Base-by-base conservation (phyloP, 2,329 filamentous ascomycete species). In the Epichloe aotearoae region DNA sequence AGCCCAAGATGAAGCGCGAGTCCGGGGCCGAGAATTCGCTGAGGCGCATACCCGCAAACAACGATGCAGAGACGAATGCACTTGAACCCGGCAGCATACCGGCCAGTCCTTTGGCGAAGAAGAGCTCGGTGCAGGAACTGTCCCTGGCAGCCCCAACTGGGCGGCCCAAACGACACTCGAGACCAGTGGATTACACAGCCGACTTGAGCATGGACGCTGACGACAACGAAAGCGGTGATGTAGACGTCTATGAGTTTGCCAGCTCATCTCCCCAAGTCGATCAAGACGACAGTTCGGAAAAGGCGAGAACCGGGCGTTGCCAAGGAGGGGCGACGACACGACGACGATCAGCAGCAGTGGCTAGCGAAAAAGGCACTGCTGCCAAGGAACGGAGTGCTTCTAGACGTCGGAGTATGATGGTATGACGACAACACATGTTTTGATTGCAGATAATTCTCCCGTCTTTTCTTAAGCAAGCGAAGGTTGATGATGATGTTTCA, bases 391-490 rank as follows among this genome's bases (percentile, higher is more conserved):
- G 60, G 26, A 57, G 59, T 51, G 68, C 60, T 36, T 69, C 70
- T 52, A 68, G 77, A 59, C 67, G 77, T 56, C 69, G 76, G 58
- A 80, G 76, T 61, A 80, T 79, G 74, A 79, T 81, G 76, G 62
- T 80, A 63, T 79, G 69, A 77, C 57, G 58, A 61, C 10, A n/a
- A n/a, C 12, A 19, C 19, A 42, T 33, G 49, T 78, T 68, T 75
- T 57, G 56, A 19, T 14, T 37, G 20, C 6, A 8, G 26, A 26
- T 17, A n/a, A 14, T 30, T 26, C 15, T n/a, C 26, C 37, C 8
- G 34, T 42, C 23, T 10, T 39, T 23, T 47, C 41, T 46, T 39
- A 5, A 40, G 38, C 44, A 50, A 50, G 51, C 47, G 48, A 50
- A 20, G 34, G 39, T 30, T 30, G 46, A 30, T 17, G 40, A 43